Conservation (phyloP, 208 protist genomes). For the Wallacemonas sp. region DNA sequence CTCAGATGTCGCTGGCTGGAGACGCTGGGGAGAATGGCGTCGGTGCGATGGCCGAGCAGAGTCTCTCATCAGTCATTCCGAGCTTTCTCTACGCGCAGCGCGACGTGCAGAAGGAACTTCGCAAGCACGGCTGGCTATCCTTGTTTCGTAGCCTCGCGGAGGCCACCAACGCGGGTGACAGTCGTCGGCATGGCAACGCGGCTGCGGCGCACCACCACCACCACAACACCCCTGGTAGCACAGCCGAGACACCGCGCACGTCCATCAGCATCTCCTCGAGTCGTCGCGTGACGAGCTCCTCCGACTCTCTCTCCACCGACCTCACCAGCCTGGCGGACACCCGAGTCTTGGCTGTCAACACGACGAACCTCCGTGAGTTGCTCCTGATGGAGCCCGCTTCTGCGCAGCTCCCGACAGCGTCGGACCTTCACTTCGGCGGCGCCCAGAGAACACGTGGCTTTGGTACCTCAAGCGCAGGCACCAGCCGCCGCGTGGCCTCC, state of each 20-base stretch:
- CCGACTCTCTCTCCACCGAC: neutral
- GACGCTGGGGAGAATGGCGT: neutral
- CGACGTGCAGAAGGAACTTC: constrained; percentile 2
- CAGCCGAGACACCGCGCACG: neutral
- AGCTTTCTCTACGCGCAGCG: constrained; percentile 7
- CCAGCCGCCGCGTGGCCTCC: too few species aligned
- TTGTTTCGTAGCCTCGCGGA: neutral
- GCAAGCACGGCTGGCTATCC: neutral
- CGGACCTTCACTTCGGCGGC: too few species aligned
- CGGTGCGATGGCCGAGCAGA: neutral
- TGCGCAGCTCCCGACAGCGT: too few species aligned
- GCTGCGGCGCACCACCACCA: neutral
- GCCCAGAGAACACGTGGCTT: too few species aligned
- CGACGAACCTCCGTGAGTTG: constrained; percentile 3
- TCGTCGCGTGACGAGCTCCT: neutral
- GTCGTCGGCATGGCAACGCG: too few species aligned
- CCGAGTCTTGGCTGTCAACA: neutral
- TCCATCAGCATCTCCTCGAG: neutral
- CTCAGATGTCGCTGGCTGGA: neutral
- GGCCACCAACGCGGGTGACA: neutral
- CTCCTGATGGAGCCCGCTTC: neutral
- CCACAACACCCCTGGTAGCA: neutral
- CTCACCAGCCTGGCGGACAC: neutral
- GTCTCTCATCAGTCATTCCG: constrained; percentile 12
- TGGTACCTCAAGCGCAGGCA: too few species aligned